These are phyloP conservation scores for Solanum ahanhuiri DNA, from an alignment of 257 asterid genomes.

Conservation along the genomic window DNA sequence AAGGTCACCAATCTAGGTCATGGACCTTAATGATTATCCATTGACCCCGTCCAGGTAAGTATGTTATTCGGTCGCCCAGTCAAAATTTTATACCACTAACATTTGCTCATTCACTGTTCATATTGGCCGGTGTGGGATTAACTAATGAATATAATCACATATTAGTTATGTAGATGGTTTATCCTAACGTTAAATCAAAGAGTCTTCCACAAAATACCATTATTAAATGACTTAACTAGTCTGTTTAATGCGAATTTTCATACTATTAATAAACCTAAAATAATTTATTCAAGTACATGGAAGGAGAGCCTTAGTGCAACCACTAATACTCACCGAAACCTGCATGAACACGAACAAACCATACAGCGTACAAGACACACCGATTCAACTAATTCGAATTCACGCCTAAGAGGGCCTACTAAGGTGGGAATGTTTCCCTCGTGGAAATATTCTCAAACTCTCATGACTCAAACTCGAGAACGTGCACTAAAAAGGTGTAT, in stretches of 20 bases:
- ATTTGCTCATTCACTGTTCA: not conserved
- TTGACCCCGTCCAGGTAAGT: slow-evolving; percentile 21
- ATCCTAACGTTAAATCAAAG: not conserved
- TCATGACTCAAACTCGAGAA: not conserved
- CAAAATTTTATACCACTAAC: not conserved
- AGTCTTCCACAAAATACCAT: not conserved
- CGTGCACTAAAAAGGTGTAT: too few relatives aligned
- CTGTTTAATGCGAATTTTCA: not conserved
- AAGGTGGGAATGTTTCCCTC: not conserved
- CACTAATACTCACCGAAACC: not conserved
- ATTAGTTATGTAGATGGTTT: not conserved
- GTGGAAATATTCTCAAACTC: not conserved
- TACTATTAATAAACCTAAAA: not conserved
- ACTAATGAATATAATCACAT: not conserved
- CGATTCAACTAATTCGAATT: not conserved
- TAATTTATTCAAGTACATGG: not conserved
- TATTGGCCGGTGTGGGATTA: not conserved
- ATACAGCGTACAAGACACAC: not conserved
- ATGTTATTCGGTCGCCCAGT: not conserved
- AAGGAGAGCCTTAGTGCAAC: not conserved
- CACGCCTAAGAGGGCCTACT: not conserved
- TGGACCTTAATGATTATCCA: slow-evolving; percentile 8
- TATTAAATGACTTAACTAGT: not conserved
- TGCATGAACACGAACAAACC: too few relatives aligned
- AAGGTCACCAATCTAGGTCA: not conserved